Evolutionary conservation across 306 rosid genomes (phyloP).

Genomic region (Sophora flavescens): DNA sequence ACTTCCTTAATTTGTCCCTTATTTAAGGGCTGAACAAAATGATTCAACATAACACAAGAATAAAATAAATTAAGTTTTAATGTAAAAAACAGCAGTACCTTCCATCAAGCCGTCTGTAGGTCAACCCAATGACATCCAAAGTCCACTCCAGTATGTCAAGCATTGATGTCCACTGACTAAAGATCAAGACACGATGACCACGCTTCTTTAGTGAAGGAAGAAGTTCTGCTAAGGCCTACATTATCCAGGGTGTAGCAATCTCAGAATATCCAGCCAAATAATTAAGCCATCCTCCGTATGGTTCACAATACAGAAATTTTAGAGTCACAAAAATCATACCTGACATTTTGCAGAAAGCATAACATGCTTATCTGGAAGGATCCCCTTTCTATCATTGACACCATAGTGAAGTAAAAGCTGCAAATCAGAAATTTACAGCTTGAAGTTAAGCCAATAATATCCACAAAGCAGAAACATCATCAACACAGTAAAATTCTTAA

Average conservation of each 20-base stretch:
- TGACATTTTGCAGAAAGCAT: slow-evolving; percentile 92
- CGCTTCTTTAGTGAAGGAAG: slow-evolving; percentile 80
- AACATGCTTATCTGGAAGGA: slow-evolving; percentile 73
- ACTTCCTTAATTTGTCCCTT: slow-evolving; percentile 1
- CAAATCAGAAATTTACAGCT: slow-evolving; percentile 45
- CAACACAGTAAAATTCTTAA: slow-evolving; percentile 1
- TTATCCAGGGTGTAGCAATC: slow-evolving; percentile 40
- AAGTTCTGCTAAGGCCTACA: slow-evolving; percentile 77
- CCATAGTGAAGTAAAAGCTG: slow-evolving; percentile 81
- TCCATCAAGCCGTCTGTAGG: slow-evolving; percentile 96
- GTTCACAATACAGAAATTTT: slow-evolving; percentile 34
- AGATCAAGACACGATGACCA: slow-evolving; percentile 91
- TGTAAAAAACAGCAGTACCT: slow-evolving; percentile 59
- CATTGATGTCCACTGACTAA: slow-evolving; percentile 99
- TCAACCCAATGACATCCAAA: slow-evolving; percentile 91
- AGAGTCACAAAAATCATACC: slow-evolving; percentile 59
- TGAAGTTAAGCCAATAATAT: slow-evolving; percentile 39
- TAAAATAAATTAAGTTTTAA: slow-evolving; percentile 5
- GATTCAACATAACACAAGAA: background rate
- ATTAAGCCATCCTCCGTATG: slow-evolving; percentile 17
- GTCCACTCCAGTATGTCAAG: slow-evolving; percentile 97
- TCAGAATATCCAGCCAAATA: slow-evolving; percentile 46
- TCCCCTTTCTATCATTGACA: slow-evolving; percentile 75
- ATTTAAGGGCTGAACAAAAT: background rate
- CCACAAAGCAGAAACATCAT: slow-evolving; percentile 27